phyloP scores from a whole-genome alignment of 129 eudicot genomes.

The Escallonia rubra region DNA sequence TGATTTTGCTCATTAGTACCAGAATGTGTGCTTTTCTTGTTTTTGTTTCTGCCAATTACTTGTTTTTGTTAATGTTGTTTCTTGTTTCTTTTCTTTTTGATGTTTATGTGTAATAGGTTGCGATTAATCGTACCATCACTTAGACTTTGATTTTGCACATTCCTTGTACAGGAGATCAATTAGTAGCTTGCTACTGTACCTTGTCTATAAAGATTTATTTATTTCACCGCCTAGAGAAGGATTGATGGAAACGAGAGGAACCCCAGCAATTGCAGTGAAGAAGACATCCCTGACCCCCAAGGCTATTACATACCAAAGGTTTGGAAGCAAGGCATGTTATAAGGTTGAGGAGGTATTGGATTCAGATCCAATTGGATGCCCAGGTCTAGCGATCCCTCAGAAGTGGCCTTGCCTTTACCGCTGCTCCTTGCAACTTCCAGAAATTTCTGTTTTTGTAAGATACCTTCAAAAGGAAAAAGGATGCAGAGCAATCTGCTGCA shows the following conservation, averaged over 20 bases:
- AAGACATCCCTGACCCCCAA: slow-evolving; percentile 59
- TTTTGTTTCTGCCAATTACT: background rate
- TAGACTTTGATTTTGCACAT: background rate
- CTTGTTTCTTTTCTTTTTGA: background rate
- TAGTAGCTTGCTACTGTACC: slow-evolving; percentile 1
- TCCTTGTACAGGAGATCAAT: background rate
- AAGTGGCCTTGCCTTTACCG: slow-evolving; percentile 72
- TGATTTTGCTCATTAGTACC: background rate
- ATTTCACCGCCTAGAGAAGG: slow-evolving; percentile 14
- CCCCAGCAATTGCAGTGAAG: slow-evolving; percentile 34
- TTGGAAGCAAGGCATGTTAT: slow-evolving; percentile 63
- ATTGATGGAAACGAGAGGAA: slow-evolving; percentile 32
- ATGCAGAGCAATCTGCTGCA: slow-evolving; percentile 94
- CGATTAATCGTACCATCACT: background rate
- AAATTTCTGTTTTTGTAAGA: slow-evolving; percentile 58
- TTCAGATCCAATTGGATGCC: slow-evolving; percentile 51
- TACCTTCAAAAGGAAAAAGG: slow-evolving; percentile 58
- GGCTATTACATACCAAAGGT: slow-evolving; percentile 66
- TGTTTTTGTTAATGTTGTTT: background rate
- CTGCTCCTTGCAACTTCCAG: slow-evolving; percentile 82
- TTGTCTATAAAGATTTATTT: background rate
- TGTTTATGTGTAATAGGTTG: background rate
- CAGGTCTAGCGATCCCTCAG: slow-evolving; percentile 59
- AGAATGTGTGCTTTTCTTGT: background rate
- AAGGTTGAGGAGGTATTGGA: slow-evolving; percentile 64